These are phyloP conservation scores for Clathrospora elynae DNA, from an alignment of 2,329 filamentous ascomycete species.

Conservation along the genomic window DNA sequence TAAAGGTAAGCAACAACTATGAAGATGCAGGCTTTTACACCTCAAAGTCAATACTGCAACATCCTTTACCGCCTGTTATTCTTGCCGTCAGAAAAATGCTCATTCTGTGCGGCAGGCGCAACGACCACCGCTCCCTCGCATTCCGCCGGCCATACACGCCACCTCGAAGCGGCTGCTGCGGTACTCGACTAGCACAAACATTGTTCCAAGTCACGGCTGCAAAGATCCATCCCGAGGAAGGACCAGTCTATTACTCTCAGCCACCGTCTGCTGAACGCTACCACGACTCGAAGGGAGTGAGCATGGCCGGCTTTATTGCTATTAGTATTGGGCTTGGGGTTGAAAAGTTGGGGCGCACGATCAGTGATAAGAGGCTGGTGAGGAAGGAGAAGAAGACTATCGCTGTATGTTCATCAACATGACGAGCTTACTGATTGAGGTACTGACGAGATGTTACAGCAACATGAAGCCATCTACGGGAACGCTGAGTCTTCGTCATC, in stretches of 20 bases:
- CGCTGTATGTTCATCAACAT: conserved; percentile 12
- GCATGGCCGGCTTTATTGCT: conserved; percentile 30
- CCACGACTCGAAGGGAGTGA: background rate
- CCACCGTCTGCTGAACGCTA: conserved; percentile 4
- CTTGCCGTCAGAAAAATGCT: no score
- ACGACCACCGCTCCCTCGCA: background rate
- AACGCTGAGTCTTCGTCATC: conserved; percentile 15
- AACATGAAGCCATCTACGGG: conserved; percentile 18
- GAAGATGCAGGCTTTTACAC: no score
- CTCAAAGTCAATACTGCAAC: background rate
- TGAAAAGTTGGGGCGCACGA: conserved; percentile 27
- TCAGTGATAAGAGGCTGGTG: conserved; percentile 30
- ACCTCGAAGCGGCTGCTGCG: conserved; percentile 9
- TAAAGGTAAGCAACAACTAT: no score
- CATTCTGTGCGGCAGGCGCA: conserved; percentile 6
- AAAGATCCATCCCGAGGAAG: background rate
- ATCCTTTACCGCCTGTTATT: no score
- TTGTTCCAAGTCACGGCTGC: background rate
- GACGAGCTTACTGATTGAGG: background rate
- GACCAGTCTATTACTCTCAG: background rate
- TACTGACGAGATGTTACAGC: conserved; percentile 14
- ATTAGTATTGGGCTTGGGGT: conserved; percentile 27
- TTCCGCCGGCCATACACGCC: background rate
- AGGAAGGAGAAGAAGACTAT: conserved; percentile 31
- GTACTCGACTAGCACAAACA: background rate